These are phyloP conservation scores for Penicillium roqueforti DNA, from an alignment of 495 filamentous ascomycete genomes.

Conservation along the genomic window DNA sequence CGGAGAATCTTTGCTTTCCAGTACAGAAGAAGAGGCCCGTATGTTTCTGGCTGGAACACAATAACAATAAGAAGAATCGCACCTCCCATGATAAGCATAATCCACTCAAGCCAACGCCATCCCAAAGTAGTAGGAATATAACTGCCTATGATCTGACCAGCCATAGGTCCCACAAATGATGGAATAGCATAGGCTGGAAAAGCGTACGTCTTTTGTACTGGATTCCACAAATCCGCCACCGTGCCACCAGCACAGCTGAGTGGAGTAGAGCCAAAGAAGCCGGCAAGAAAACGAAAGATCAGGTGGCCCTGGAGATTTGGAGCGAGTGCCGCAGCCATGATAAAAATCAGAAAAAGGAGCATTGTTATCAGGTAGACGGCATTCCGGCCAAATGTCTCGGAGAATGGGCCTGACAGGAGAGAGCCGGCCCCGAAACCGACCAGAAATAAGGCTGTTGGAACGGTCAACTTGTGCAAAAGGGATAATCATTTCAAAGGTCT, in stretches of 20 bases:
- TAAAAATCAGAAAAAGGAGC: conserved; percentile 42
- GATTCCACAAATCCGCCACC: conserved; percentile 42
- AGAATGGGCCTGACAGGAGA: conserved; percentile 45
- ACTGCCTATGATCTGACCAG: conserved; percentile 40
- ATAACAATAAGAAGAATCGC: conserved; percentile 31
- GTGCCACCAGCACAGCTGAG: conserved; percentile 45
- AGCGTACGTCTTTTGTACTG: conserved; percentile 37
- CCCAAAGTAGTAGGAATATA: conserved; percentile 17
- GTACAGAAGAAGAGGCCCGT: conserved; percentile 39
- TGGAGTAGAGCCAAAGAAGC: conserved; percentile 43
- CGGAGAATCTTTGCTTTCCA: conserved; percentile 46
- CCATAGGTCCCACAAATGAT: conserved; percentile 35
- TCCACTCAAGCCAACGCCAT: conserved; percentile 49
- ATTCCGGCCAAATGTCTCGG: conserved; percentile 54
- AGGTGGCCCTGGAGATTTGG: conserved; percentile 43
- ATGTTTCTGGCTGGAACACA: conserved; percentile 45
- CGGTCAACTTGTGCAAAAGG: conserved; percentile 55
- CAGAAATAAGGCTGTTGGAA: conserved; percentile 46
- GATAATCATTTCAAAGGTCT: conserved; percentile 16
- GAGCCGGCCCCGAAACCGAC: conserved; percentile 54
- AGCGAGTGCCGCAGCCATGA: conserved; percentile 44
- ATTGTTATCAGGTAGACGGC: conserved; percentile 51
- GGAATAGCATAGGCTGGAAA: conserved; percentile 43
- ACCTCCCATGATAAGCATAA: conserved; percentile 40
- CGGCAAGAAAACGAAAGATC: conserved; percentile 44